Percentiles rank a stretch among this genome's conserved stretches.
phyloP scores from a whole-genome alignment of 2,329 filamentous ascomycete species.

The Aureobasidium vineae region DNA sequence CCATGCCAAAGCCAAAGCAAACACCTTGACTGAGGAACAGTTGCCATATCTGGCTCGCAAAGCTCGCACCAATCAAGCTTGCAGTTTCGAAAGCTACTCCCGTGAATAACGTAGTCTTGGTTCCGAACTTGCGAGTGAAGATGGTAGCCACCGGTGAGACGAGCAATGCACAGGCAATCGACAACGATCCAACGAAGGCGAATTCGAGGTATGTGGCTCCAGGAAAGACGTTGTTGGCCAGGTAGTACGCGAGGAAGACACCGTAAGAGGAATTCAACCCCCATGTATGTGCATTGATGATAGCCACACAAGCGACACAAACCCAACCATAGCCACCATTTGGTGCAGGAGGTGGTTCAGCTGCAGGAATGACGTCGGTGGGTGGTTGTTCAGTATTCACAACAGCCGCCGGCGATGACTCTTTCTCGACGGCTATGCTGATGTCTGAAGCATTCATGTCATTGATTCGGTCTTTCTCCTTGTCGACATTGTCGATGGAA shows the following conservation, averaged over 20 bases:
- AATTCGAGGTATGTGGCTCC: slow-evolving; percentile 65
- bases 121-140: slow-evolving; percentile 61
- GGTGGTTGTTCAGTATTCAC: slow-evolving; percentile 6
- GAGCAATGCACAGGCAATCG: slow-evolving; percentile 64
- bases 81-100: slow-evolving; percentile 64
- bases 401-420: background rate
- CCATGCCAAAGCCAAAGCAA: slow-evolving; percentile 75
- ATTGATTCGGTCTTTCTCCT: background rate
- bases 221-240: slow-evolving; percentile 61
- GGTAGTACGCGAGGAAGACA: slow-evolving; percentile 74
- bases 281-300: slow-evolving; percentile 52
- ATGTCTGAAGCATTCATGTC: background rate
- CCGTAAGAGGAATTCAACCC: slow-evolving; percentile 55
- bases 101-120: slow-evolving; percentile 60
- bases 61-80: slow-evolving; percentile 68
- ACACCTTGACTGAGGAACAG: slow-evolving; percentile 72
- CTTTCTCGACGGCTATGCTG: background rate
- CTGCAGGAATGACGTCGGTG: background rate
- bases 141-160: slow-evolving; percentile 67
- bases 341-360: slow-evolving; percentile 10
- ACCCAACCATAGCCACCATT: slow-evolving; percentile 63
- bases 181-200: slow-evolving; percentile 74
- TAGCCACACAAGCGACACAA: slow-evolving; percentile 47
- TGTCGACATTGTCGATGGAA: slow-evolving; percentile 16
- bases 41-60: slow-evolving; percentile 68